Conservation (phyloP, 306 rosid species). For the Trifolium repens region DNA sequence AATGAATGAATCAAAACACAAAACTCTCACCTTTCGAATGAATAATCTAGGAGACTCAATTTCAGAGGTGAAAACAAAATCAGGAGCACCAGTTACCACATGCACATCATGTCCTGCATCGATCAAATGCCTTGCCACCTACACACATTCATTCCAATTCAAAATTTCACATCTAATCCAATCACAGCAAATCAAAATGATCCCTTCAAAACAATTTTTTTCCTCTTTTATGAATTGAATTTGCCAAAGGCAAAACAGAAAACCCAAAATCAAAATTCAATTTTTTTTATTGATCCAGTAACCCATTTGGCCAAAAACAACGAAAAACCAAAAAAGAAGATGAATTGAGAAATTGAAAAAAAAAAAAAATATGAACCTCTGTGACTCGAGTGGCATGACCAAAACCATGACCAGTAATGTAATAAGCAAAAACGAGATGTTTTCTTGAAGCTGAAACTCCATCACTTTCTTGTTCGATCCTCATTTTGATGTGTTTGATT, state of each 20-base stretch:
- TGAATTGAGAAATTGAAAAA: background rate
- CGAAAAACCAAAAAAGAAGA: background rate
- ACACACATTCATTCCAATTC: conserved; percentile 28
- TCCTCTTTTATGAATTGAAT: background rate
- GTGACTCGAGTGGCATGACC: conserved; percentile 97
- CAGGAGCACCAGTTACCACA: conserved; percentile 94
- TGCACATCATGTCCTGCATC: conserved; percentile 93
- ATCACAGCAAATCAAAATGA: background rate
- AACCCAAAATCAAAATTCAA: conserved; percentile 18
- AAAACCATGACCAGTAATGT: conserved; percentile 94
- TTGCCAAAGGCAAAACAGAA: background rate
- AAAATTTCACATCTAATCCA: conserved; percentile 13
- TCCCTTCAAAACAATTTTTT: background rate
- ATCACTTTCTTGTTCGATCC: conserved; percentile 66
- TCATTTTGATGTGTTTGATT: conserved; percentile 48
- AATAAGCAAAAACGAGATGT: conserved; percentile 88
- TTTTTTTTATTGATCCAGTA: background rate
- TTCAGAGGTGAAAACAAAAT: conserved; percentile 87
- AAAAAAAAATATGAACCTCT: conserved; percentile 55
- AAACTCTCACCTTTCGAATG: conserved; percentile 75
- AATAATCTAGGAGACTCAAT: conserved; percentile 75
- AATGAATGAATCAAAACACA: background rate
- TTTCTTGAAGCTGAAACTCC: conserved; percentile 79
- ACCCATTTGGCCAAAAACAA: conserved; percentile 24
- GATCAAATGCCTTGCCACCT: conserved; percentile 90